Percentiles rank a stretch among this genome's conserved stretches.
phyloP scores from a whole-genome alignment of 805 yeast species.

The Starmerella kuoi region DNA sequence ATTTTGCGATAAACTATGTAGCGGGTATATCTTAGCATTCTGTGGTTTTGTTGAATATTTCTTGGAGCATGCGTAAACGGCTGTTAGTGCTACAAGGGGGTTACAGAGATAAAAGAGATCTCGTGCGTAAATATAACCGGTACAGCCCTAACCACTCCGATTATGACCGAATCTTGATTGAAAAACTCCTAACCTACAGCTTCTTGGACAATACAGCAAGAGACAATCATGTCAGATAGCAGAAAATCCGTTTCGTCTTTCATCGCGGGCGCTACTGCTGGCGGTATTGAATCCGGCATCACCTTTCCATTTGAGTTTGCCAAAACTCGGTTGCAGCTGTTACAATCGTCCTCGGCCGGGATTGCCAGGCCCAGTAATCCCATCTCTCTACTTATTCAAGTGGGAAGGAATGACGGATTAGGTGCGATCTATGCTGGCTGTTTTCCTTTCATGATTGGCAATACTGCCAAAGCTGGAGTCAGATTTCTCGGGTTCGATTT shows the following conservation, averaged over 20 bases:
- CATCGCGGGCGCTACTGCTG: conserved; percentile 38
- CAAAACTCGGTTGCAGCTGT: conserved; percentile 79
- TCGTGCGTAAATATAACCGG: too few species aligned
- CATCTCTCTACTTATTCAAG: conserved; percentile 58
- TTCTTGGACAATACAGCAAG: too few species aligned
- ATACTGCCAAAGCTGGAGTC: conserved; percentile 92
- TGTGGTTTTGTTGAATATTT: too few species aligned
- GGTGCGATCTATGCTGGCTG: conserved; percentile 82
- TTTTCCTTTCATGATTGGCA: conserved; percentile 91
- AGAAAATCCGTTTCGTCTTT: conserved; percentile 29
- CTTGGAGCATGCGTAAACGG: too few species aligned
- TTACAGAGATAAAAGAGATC: too few species aligned
- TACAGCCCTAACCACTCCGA: too few species aligned
- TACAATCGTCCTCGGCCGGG: conserved; percentile 19
- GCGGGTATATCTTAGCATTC: too few species aligned
- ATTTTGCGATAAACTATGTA: too few species aligned
- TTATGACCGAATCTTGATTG: too few species aligned
- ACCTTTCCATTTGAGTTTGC: conserved; percentile 97
- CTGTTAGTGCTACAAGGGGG: too few species aligned
- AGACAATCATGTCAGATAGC: conserved; percentile 15
- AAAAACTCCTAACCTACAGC: too few species aligned
- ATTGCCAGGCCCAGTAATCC: conserved; percentile 43
- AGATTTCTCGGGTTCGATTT: conserved; percentile 87
- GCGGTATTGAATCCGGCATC: conserved; percentile 59
- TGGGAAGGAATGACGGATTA: conserved; percentile 68